These are phyloP conservation scores for Forsythia viridissima DNA, from an alignment of 257 asterid genomes.

Conservation along the genomic window DNA sequence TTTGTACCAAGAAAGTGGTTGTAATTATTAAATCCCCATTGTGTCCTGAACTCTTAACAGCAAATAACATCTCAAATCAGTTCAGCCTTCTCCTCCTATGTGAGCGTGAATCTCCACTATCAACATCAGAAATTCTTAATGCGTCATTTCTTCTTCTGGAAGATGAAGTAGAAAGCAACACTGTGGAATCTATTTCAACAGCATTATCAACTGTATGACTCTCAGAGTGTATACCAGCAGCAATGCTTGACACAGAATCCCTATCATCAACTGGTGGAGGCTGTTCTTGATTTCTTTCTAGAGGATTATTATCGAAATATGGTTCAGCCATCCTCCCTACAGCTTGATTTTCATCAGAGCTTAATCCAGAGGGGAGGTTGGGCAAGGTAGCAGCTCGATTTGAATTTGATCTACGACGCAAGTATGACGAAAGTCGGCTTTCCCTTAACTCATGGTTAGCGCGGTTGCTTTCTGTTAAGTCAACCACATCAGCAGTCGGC, in stretches of 20 bases:
- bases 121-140: slow-evolving; percentile 80
- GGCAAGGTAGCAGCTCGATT: slow-evolving; percentile 56
- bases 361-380: slow-evolving; percentile 44
- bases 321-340: slow-evolving; percentile 65
- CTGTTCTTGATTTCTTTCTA: slow-evolving; percentile 54
- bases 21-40: no score
- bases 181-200: slow-evolving; percentile 78
- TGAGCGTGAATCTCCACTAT: slow-evolving; percentile 88
- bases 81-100: slow-evolving; percentile 82
- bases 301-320: slow-evolving; percentile 44
- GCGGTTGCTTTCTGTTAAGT: slow-evolving; percentile 55
- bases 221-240: slow-evolving; percentile 95
- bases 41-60: no score
- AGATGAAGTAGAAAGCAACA: slow-evolving; percentile 72
- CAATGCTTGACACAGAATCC: slow-evolving; percentile 90
- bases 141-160: slow-evolving; percentile 78
- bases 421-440: slow-evolving; percentile 50
- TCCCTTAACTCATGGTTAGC: slow-evolving; percentile 48
- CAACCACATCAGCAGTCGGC: slow-evolving; percentile 48
- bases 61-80: slow-evolving; percentile 27
- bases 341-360: slow-evolving; percentile 54
- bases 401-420: slow-evolving; percentile 64
- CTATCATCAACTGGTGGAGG: slow-evolving; percentile 67
- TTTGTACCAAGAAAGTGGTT: no score
- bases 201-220: slow-evolving; percentile 89